These are phyloP conservation scores for Balansia obtecta DNA, from an alignment of 2,329 filamentous ascomycete species.

Conservation along the genomic window DNA sequence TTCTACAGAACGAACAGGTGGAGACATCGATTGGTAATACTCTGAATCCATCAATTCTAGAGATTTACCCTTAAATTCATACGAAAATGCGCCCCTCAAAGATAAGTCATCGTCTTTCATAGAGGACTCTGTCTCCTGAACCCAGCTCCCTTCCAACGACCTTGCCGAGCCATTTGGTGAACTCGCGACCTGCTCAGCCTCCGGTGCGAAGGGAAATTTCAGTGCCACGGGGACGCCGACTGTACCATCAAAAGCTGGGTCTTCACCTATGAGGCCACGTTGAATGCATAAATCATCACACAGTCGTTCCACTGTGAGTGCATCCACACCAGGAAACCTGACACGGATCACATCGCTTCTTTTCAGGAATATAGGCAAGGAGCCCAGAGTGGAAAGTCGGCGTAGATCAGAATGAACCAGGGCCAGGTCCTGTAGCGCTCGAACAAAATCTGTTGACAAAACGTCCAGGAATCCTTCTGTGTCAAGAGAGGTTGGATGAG, in stretches of 20 bases:
- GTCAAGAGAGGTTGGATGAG: slow-evolving; percentile 53
- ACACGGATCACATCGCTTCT: slow-evolving; percentile 58
- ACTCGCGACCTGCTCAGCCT: slow-evolving; percentile 23
- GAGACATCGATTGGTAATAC: slow-evolving; percentile 39
- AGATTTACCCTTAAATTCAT: slow-evolving; percentile 32
- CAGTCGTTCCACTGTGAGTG: slow-evolving; percentile 65
- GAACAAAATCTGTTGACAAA: slow-evolving; percentile 77
- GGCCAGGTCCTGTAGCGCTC: slow-evolving; percentile 72
- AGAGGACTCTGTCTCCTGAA: slow-evolving; percentile 23
- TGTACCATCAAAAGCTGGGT: slow-evolving; percentile 56
- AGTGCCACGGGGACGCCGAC: slow-evolving; percentile 63
- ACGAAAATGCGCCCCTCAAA: slow-evolving; percentile 26
- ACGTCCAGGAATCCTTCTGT: slow-evolving; percentile 74
- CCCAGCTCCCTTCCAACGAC: slow-evolving; percentile 29
- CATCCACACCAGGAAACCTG: slow-evolving; percentile 84
- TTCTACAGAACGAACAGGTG: slow-evolving; percentile 30
- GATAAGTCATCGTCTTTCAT: slow-evolving; percentile 24
- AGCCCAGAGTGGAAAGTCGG: slow-evolving; percentile 62
- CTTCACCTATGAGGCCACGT: slow-evolving; percentile 67
- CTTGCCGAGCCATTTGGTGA: slow-evolving; percentile 36
- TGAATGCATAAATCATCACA: slow-evolving; percentile 81
- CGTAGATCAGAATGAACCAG: slow-evolving; percentile 71
- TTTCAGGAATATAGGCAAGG: slow-evolving; percentile 69
- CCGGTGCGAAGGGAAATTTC: slow-evolving; percentile 75
- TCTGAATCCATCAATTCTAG: slow-evolving; percentile 35